Percentiles rank a stretch among this genome's conserved stretches.
Evolutionary conservation across 2,329 filamentous ascomycete species (phyloP).

Genomic region (Nannizzia gypsea): DNA sequence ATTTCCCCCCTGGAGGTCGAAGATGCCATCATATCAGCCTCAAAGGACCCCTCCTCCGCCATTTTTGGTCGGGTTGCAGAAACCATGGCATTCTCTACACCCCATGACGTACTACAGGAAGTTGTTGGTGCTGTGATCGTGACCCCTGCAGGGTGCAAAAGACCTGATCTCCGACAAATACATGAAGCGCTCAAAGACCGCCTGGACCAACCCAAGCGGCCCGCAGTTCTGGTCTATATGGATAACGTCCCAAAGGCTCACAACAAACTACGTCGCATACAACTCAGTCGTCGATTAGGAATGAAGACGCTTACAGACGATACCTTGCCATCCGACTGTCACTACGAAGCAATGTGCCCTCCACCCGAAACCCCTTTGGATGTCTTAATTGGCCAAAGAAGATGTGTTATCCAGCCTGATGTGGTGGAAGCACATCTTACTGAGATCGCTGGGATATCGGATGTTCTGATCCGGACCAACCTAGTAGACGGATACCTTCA

Average conservation of each 20-base stretch:
- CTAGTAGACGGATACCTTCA: not conserved
- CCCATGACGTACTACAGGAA: constrained; percentile 1
- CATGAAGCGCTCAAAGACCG: not conserved
- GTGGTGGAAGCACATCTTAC: not conserved
- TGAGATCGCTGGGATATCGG: not conserved
- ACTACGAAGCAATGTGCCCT: constrained; percentile 1
- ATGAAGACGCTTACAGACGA: not conserved
- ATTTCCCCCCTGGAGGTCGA: constrained; percentile 4
- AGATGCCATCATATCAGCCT: not conserved
- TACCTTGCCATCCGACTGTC: not conserved
- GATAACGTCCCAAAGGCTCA: not conserved
- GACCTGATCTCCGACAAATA: constrained; percentile 4
- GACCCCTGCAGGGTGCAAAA: not conserved
- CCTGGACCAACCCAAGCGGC: not conserved
- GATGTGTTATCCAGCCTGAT: not conserved
- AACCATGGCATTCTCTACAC: not conserved
- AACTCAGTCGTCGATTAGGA: not conserved
- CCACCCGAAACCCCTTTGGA: not conserved
- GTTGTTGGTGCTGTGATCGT: not conserved
- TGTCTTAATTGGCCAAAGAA: not conserved
- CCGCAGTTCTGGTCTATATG: not conserved
- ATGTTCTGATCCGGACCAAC: not conserved
- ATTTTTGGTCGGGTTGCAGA: constrained; percentile 3
- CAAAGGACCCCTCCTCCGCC: not conserved
- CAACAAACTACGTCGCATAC: constrained; percentile 3